Conservation (phyloP, 148 eudicot species). For the Cornus suecica region DNA sequence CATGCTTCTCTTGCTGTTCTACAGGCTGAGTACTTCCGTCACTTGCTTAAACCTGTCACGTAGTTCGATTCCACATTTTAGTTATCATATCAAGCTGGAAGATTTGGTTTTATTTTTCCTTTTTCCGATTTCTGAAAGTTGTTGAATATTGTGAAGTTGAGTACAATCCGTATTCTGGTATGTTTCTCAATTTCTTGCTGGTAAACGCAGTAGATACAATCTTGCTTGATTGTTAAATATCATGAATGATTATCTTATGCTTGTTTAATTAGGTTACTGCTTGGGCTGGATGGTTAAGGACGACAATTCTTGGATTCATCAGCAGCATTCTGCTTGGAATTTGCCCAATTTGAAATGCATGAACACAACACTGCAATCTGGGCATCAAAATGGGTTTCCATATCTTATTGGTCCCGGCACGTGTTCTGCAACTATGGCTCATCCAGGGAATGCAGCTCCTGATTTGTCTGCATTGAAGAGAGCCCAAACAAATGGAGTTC, state of each 20-base stretch:
- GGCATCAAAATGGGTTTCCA: slow-evolving; percentile 38
- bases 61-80: slow-evolving; percentile 42
- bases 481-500: slow-evolving; percentile 25
- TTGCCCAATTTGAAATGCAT: slow-evolving; percentile 31
- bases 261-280: slow-evolving; percentile 39
- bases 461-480: slow-evolving; percentile 20
- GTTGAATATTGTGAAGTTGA: slow-evolving; percentile 27
- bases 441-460: slow-evolving; percentile 27
- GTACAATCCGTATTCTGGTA: slow-evolving; percentile 36
- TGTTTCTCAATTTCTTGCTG: slow-evolving; percentile 8
- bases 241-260: not conserved
- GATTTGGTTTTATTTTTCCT: slow-evolving; percentile 24
- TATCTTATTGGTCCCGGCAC: slow-evolving; percentile 25
- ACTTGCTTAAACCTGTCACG: slow-evolving; percentile 84
- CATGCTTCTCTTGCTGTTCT: slow-evolving; percentile 17
- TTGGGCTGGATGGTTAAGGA: slow-evolving; percentile 58
- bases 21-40: slow-evolving; percentile 90
- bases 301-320: slow-evolving; percentile 31
- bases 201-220: not conserved
- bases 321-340: slow-evolving; percentile 42
- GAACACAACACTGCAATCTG: slow-evolving; percentile 29
- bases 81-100: slow-evolving; percentile 32
- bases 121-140: slow-evolving; percentile 29
- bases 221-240: not conserved
- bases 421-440: slow-evolving; percentile 31